Evolutionary conservation across 2,329 filamentous ascomycete species (phyloP).

Genomic region (Aschersonia sp.): DNA sequence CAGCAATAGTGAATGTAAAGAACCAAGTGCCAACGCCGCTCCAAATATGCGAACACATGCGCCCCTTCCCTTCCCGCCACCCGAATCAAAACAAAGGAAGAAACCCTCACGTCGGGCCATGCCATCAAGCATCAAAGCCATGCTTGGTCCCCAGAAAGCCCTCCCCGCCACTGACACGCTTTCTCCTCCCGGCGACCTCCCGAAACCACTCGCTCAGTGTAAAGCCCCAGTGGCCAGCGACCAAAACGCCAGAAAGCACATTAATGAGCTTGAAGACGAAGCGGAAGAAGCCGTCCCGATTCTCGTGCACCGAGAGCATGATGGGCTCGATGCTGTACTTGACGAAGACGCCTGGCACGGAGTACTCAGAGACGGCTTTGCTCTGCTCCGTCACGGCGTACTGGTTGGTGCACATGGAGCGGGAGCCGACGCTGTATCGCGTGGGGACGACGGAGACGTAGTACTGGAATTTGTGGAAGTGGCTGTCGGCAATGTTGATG

Average conservation of each 20-base stretch:
- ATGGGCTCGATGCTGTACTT: conserved; percentile 99
- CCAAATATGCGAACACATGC: neutral
- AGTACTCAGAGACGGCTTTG: conserved; percentile 50
- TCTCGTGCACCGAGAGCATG: conserved; percentile 71
- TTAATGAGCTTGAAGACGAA: conserved; percentile 79
- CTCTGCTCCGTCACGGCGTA: conserved; percentile 93
- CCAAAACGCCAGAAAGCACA: conserved; percentile 77
- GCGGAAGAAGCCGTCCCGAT: conserved; percentile 57
- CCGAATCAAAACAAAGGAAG: neutral
- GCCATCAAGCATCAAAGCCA: conserved; percentile 11
- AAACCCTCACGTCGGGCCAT: neutral
- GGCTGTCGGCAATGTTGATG: conserved; percentile 53
- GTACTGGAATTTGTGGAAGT: conserved; percentile 98
- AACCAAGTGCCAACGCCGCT: neutral
- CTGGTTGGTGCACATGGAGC: conserved; percentile 82
- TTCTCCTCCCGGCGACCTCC: conserved; percentile 36
- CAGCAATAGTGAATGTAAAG: neutral
- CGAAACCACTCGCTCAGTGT: conserved; percentile 65
- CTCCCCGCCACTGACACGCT: conserved; percentile 27
- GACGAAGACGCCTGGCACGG: conserved; percentile 85
- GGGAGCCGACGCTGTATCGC: conserved; percentile 59
- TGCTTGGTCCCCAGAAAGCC: conserved; percentile 36
- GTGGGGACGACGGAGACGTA: conserved; percentile 92
- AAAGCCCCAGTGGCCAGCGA: conserved; percentile 88
- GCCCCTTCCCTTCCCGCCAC: neutral